These are phyloP conservation scores for Avicennia marina DNA, from an alignment of 257 asterid genomes.

Conservation along the genomic window DNA sequence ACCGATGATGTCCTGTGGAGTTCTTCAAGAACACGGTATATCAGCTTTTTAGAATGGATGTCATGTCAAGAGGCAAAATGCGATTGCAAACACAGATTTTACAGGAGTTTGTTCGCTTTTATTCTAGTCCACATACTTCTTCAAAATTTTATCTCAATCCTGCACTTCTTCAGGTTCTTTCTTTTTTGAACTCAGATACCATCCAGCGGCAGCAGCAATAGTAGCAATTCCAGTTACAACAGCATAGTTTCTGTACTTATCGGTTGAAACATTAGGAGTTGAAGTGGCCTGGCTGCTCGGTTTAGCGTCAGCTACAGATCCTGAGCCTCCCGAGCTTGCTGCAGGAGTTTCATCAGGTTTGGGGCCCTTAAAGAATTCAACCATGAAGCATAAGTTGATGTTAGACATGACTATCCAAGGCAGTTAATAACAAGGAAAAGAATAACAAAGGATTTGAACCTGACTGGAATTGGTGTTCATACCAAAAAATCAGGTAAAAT, in stretches of 20 bases:
- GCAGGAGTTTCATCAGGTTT: constrained; percentile 57
- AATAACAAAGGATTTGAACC: no score
- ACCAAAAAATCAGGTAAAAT: no score
- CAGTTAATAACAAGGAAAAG: not conserved
- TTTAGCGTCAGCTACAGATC: constrained; percentile 49
- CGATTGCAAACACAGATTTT: no score
- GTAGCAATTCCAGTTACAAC: constrained; percentile 53
- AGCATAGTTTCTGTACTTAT: constrained; percentile 53
- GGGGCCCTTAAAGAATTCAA: constrained; percentile 57
- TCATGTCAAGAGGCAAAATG: no score
- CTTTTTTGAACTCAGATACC: constrained; percentile 49
- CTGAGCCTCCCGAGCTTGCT: constrained; percentile 48
- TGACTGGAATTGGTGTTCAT: no score
- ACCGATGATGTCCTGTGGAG: no score
- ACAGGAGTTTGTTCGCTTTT: no score
- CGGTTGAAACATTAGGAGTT: constrained; percentile 44
- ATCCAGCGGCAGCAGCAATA: constrained; percentile 44
- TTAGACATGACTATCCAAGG: not conserved
- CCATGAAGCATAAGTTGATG: constrained; percentile 2
- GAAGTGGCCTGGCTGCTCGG: constrained; percentile 34
- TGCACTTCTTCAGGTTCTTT: constrained; percentile 40
- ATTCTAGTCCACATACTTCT: no score
- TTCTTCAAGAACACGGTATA: no score
- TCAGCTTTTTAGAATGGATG: no score
- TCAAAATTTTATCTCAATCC: constrained; percentile 23